These are phyloP conservation scores for Apostasia shenzhenica DNA, from an alignment of 106 monocot genomes.

Conservation along the genomic window DNA sequence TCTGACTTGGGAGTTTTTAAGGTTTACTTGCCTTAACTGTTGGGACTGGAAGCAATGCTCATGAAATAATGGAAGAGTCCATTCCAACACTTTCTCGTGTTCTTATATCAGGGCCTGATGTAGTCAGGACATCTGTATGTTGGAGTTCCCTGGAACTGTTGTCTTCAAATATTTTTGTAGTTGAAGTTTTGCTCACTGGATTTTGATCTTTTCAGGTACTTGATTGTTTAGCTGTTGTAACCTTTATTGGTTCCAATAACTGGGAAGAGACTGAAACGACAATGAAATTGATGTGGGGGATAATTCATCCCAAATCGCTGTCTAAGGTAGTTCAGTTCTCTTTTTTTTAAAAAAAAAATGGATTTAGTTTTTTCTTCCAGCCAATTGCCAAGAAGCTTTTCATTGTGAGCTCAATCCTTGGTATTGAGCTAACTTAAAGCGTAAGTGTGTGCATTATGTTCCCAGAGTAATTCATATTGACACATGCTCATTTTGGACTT, in stretches of 20 bases:
- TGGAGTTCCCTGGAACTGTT: neutral
- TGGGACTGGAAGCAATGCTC: slow-evolving; percentile 51
- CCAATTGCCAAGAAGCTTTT: neutral
- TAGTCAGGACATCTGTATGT: slow-evolving; percentile 67
- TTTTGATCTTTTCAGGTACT: slow-evolving; percentile 39
- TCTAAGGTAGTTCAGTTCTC: slow-evolving; percentile 50
- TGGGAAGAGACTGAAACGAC: slow-evolving; percentile 69
- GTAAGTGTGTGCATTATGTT: no score
- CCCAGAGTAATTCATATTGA: neutral
- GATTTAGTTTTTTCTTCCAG: no score
- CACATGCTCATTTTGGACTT: neutral
- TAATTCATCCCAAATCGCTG: slow-evolving; percentile 75
- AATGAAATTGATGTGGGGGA: slow-evolving; percentile 87
- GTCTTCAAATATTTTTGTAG: neutral
- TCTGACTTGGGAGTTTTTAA: neutral
- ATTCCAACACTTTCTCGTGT: slow-evolving; percentile 55
- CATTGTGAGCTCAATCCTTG: neutral
- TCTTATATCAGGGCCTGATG: slow-evolving; percentile 55
- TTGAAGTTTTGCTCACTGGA: neutral
- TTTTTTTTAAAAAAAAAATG: neutral
- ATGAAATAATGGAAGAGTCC: slow-evolving; percentile 83
- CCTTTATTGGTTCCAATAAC: slow-evolving; percentile 80
- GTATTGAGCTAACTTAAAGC: slow-evolving; percentile 2
- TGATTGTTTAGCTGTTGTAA: slow-evolving; percentile 68
- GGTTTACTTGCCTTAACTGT: slow-evolving; percentile 76